Conservation (phyloP, 148 eudicot species). For the Fallopia convolvulus region DNA sequence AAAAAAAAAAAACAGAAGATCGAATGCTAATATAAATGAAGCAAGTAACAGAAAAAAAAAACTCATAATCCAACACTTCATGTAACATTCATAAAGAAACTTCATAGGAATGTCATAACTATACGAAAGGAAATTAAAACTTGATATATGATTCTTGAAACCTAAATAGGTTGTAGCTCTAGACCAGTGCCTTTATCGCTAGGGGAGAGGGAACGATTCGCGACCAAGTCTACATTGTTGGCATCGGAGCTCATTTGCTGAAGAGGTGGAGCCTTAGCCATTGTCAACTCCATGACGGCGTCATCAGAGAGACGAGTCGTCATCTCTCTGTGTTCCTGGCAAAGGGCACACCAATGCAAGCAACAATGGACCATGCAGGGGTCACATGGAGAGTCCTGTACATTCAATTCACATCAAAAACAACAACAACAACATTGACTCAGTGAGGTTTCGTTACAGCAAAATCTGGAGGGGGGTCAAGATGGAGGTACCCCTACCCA, state of each 20-base stretch:
- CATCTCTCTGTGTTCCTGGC: constrained; percentile 83
- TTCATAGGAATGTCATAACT: too few relatives aligned
- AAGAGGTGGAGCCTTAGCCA: constrained; percentile 45
- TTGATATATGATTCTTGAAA: not conserved
- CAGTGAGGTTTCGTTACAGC: too few relatives aligned
- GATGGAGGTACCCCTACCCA: too few relatives aligned
- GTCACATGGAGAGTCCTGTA: constrained; percentile 70
- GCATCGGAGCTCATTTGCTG: constrained; percentile 46
- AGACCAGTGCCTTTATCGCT: constrained; percentile 17
- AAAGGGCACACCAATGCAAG: constrained; percentile 80
- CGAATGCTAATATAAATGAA: too few relatives aligned
- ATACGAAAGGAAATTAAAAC: too few relatives aligned
- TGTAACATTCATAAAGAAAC: too few relatives aligned
- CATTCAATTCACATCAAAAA: not conserved
- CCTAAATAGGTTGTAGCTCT: constrained; percentile 31
- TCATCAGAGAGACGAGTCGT: constrained; percentile 37
- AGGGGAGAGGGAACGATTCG: constrained; percentile 19
- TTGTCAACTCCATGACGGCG: not conserved
- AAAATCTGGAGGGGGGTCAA: too few relatives aligned
- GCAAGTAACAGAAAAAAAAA: too few relatives aligned
- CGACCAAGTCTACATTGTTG: not conserved
- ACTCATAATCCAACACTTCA: too few relatives aligned
- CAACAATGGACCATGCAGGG: constrained; percentile 75
- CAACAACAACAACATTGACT: too few relatives aligned
- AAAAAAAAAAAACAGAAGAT: too few relatives aligned